These are phyloP conservation scores for sweet orange (Citrus sinensis) DNA, from an alignment of 345 rosid species.

Conservation along the genomic window DNA sequence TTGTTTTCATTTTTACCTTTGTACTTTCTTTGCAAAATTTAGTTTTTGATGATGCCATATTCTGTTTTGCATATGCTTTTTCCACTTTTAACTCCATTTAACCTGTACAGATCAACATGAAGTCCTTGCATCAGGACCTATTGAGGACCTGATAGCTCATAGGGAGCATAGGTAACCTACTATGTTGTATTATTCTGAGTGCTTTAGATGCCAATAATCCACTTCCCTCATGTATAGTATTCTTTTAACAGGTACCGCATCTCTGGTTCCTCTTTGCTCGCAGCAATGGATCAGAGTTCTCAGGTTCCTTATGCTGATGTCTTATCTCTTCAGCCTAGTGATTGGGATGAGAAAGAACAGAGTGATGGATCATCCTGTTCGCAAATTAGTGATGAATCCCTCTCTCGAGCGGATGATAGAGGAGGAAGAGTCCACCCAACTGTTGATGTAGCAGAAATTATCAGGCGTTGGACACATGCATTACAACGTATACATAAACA, in stretches of 20 bases:
- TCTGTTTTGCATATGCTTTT: background rate
- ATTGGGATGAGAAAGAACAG: constrained; percentile 60
- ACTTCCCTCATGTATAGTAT: constrained; percentile 19
- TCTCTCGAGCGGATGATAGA: constrained; percentile 79
- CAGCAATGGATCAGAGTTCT: constrained; percentile 98
- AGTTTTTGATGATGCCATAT: background rate
- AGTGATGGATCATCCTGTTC: constrained; percentile 53
- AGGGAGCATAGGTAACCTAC: constrained; percentile 89
- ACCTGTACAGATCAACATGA: constrained; percentile 82
- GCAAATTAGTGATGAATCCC: constrained; percentile 60
- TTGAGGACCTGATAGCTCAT: constrained; percentile 96
- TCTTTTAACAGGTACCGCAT: constrained; percentile 79
- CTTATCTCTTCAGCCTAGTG: constrained; percentile 52
- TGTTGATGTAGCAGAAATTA: constrained; percentile 95
- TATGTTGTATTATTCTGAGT: background rate
- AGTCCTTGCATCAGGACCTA: constrained; percentile 97
- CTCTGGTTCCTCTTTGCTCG: constrained; percentile 88
- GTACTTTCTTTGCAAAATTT: background rate
- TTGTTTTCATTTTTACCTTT: background rate
- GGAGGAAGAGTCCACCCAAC: constrained; percentile 83
- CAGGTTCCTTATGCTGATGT: constrained; percentile 71
- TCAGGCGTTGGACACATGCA: constrained; percentile 99
- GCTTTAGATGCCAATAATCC: constrained; percentile 6
- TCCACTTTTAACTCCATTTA: background rate
- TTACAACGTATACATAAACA: constrained; percentile 97